Conservation (phyloP, 345 rosid genomes). For the Turnera subulata region DNA sequence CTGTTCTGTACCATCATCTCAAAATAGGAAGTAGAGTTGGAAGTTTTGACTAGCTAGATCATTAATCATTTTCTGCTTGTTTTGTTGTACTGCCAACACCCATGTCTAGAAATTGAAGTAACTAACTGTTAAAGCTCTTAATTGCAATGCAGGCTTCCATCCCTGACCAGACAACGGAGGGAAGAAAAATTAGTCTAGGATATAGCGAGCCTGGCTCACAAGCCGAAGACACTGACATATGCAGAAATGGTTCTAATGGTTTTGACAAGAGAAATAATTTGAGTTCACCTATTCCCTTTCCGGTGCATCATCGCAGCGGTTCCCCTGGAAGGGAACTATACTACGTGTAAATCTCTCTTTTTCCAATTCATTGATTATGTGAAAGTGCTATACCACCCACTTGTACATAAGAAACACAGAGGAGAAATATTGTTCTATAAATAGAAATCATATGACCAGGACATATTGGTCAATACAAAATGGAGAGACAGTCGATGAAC, state of each 20-base stretch:
- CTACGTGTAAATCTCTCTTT: slow-evolving; percentile 43
- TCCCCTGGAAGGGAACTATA: slow-evolving; percentile 57
- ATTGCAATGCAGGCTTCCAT: slow-evolving; percentile 20
- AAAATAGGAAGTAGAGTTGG: neutral
- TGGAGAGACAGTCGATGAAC: no score
- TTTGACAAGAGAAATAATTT: slow-evolving; percentile 19
- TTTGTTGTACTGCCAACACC: neutral
- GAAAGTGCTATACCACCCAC: neutral
- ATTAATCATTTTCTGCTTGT: neutral
- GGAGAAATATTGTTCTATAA: no score
- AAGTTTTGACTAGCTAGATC: neutral
- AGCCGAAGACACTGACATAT: slow-evolving; percentile 24
- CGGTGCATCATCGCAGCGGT: slow-evolving; percentile 32
- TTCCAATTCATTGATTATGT: neutral
- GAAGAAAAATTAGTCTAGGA: slow-evolving; percentile 24
- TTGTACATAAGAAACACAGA: neutral
- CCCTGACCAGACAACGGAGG: slow-evolving; percentile 35
- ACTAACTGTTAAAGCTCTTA: slow-evolving; percentile 1
- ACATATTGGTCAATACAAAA: no score
- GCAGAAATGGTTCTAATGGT: slow-evolving; percentile 30
- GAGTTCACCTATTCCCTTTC: slow-evolving; percentile 62
- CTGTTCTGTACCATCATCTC: neutral
- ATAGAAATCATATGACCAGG: no score
- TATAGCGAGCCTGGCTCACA: slow-evolving; percentile 18
- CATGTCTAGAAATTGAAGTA: neutral